Conservation (phyloP, 2,329 filamentous ascomycete genomes). For the Bipolaris gigantea region DNA sequence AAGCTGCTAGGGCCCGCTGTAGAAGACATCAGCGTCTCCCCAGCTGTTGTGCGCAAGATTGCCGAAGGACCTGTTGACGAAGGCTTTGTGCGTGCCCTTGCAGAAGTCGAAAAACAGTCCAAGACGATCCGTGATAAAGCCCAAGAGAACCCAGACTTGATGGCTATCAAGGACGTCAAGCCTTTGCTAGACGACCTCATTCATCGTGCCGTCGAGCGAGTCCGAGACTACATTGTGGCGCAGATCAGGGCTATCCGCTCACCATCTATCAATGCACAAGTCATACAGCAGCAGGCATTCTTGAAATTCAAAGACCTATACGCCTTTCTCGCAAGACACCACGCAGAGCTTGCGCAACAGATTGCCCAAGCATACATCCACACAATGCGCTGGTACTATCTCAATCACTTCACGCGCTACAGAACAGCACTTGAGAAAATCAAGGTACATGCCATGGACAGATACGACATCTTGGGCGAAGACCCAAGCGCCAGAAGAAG, state of each 20-base stretch:
- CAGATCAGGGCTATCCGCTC: slow-evolving; percentile 94
- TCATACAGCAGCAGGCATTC: slow-evolving; percentile 92
- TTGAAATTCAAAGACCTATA: slow-evolving; percentile 86
- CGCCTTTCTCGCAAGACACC: slow-evolving; percentile 79
- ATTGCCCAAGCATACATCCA: slow-evolving; percentile 94
- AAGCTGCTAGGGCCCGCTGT: slow-evolving; percentile 84
- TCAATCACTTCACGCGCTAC: slow-evolving; percentile 88
- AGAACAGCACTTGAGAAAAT: slow-evolving; percentile 80
- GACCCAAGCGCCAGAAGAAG: slow-evolving; percentile 70
- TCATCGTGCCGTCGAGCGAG: slow-evolving; percentile 87
- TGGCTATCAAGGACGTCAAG: slow-evolving; percentile 79
- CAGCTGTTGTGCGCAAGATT: slow-evolving; percentile 80
- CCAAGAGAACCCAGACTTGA: slow-evolving; percentile 62
- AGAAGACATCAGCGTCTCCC: slow-evolving; percentile 88
- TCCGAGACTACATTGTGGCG: slow-evolving; percentile 89
- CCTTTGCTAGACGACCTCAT: slow-evolving; percentile 84
- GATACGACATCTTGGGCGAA: slow-evolving; percentile 78
- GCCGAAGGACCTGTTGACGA: slow-evolving; percentile 89
- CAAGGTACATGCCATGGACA: slow-evolving; percentile 80
- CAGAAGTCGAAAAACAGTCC: slow-evolving; percentile 79
- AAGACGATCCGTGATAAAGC: slow-evolving; percentile 69
- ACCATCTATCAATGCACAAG: slow-evolving; percentile 94
- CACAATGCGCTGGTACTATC: slow-evolving; percentile 98
- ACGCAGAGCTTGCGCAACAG: slow-evolving; percentile 81
- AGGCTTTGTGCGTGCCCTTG: slow-evolving; percentile 78